phyloP scores from a whole-genome alignment of 2,329 filamentous ascomycete genomes.

The Monilinia fructigena region DNA sequence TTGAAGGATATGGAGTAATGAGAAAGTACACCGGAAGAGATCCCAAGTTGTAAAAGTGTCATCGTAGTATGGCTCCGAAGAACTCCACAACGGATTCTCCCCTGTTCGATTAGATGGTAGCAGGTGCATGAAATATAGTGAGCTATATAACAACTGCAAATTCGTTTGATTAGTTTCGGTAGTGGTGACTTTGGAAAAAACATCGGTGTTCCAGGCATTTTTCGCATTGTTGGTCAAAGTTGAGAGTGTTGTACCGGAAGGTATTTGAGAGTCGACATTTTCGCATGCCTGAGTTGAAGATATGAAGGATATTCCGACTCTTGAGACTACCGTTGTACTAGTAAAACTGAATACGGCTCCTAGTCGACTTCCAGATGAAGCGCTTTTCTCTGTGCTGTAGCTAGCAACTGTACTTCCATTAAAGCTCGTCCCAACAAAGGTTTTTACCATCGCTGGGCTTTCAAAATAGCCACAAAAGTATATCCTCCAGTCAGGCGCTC shows the following conservation, averaged over 20 bases:
- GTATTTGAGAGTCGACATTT: constrained; percentile 49
- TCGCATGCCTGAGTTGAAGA: constrained; percentile 49
- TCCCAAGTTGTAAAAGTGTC: constrained; percentile 71
- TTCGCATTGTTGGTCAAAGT: constrained; percentile 47
- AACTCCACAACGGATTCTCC: constrained; percentile 65
- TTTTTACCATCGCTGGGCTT: constrained; percentile 49
- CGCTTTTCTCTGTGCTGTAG: constrained; percentile 39
- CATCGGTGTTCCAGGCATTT: constrained; percentile 58
- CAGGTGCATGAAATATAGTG: constrained; percentile 52
- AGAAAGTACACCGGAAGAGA: constrained; percentile 59
- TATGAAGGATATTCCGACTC: constrained; percentile 52
- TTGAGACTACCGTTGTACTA: constrained; percentile 46
- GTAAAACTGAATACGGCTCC: constrained; percentile 50
- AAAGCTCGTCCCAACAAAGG: constrained; percentile 39
- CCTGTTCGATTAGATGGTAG: constrained; percentile 63
- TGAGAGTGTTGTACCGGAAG: constrained; percentile 45
- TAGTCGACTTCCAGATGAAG: constrained; percentile 40
- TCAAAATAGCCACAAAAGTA: constrained; percentile 51
- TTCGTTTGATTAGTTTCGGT: constrained; percentile 55
- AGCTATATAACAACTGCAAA: constrained; percentile 62
- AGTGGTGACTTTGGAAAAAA: constrained; percentile 63
- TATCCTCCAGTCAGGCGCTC: constrained; percentile 60
- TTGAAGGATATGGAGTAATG: constrained; percentile 64
- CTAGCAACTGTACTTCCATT: constrained; percentile 14
- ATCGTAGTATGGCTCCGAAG: constrained; percentile 65